Conservation (phyloP, 2,329 filamentous ascomycete species). For the Fusarium sp. region DNA sequence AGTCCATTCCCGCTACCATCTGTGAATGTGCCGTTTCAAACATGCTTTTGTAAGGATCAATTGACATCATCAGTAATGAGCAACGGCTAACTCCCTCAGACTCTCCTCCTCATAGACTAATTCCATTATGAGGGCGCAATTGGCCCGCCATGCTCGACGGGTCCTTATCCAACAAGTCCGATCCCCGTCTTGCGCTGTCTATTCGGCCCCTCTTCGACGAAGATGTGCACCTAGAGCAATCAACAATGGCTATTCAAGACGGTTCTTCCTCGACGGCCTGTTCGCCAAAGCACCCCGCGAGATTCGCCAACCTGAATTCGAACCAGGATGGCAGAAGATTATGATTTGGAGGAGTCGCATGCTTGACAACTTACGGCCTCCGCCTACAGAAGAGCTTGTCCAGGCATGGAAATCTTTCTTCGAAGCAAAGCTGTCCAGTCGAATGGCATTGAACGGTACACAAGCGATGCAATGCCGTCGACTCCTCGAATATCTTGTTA, state of each 20-base stretch:
- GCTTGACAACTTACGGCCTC: constrained; percentile 70
- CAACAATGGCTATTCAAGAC: constrained; percentile 32
- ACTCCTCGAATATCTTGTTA: constrained; percentile 68
- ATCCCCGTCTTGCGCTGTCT: constrained; percentile 46
- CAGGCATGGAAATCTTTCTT: constrained; percentile 73
- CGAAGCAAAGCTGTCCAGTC: constrained; percentile 57
- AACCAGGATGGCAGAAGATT: constrained; percentile 76
- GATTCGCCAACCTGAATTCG: constrained; percentile 68
- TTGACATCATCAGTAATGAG: too few species aligned
- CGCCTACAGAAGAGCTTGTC: constrained; percentile 67
- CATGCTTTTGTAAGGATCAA: constrained; percentile 36
- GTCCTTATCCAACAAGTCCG: constrained; percentile 47
- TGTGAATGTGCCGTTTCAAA: constrained; percentile 30
- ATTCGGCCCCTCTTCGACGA: constrained; percentile 42
- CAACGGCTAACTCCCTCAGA: constrained; percentile 25
- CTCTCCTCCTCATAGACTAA: constrained; percentile 38
- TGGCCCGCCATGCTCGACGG: constrained; percentile 55
- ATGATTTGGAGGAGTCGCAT: constrained; percentile 71
- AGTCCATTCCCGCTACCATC: constrained; percentile 18
- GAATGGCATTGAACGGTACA: constrained; percentile 65
- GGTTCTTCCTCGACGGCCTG: constrained; percentile 67
- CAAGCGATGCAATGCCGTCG: constrained; percentile 66
- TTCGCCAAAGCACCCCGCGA: constrained; percentile 66
- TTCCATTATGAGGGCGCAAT: constrained; percentile 54
- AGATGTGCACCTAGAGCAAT: constrained; percentile 37